phyloP scores from a whole-genome alignment of 2,329 filamentous ascomycete genomes.

The Elsinoe australis region DNA sequence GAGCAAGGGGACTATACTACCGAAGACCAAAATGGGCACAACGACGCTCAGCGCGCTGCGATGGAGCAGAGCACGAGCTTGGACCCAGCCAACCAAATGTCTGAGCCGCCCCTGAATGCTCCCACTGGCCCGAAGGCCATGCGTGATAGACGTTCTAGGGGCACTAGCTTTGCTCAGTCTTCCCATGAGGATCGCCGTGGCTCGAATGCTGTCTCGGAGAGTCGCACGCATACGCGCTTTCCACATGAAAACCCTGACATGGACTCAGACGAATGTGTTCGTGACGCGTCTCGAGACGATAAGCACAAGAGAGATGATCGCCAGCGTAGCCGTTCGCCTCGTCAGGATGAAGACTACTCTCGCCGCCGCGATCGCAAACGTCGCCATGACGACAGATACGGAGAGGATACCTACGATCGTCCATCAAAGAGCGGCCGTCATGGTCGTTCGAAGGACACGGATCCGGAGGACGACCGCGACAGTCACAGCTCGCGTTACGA shows the following conservation, averaged over 20 bases:
- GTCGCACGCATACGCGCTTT: background rate
- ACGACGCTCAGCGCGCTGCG: too few relatives aligned
- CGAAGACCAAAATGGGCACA: too few relatives aligned
- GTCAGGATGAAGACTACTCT: slow-evolving; percentile 15
- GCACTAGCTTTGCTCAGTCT: background rate
- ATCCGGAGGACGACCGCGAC: slow-evolving; percentile 54
- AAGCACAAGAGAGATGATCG: slow-evolving; percentile 1
- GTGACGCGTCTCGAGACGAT: background rate
- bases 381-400: slow-evolving; percentile 42
- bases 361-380: slow-evolving; percentile 25
- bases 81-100: background rate
- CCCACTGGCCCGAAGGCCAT: slow-evolving; percentile 92
- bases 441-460: slow-evolving; percentile 55
- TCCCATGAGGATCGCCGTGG: background rate
- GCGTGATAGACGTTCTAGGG: slow-evolving; percentile 41
- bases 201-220: background rate
- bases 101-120: slow-evolving; percentile 44
- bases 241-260: too few relatives aligned
- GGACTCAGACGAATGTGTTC: too few relatives aligned
- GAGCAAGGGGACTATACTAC: background rate
- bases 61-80: too few relatives aligned
- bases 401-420: slow-evolving; percentile 32
- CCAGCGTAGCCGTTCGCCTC: slow-evolving; percentile 3
- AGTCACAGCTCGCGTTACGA: slow-evolving; percentile 50
- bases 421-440: slow-evolving; percentile 36